Evolutionary conservation across 768 basidiomycete genomes (phyloP), one percentile per base, ranked within the genome.

Genomic region (Coprinopsis strossmayeri): DNA sequence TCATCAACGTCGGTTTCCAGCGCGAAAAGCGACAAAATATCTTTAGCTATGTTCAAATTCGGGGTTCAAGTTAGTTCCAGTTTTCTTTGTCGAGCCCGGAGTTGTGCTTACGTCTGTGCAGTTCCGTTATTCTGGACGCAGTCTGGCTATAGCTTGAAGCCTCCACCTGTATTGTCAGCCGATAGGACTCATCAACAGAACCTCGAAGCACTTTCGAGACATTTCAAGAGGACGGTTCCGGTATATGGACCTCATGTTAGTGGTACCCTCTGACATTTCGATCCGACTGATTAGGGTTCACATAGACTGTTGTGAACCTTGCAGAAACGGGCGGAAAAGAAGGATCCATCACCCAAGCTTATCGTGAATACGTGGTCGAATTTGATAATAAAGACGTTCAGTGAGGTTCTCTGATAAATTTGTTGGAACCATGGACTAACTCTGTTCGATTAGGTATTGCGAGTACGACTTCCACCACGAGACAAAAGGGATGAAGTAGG

Each of bases 61-160:
- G 96, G 57, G 96, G 94, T 17, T 97, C 94, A 24, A 91, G 91
- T 90, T 51, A 51, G 82, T 69, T 15, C 18, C 49, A 47, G 37
- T 28, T 35, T 13, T 67, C 20, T 34, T 49, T 45, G 25, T 35
- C 28, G 18, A n/a, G 40, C 23, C 42, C 45, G 51, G 32, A 46
- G 46, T 21, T 46, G 37, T 41, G 44, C 53, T 54, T 45, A 60
- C 41, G 27, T 37, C n/a, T 20, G 39, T 17, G 20, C 57, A 93
- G 91, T 97, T 50, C 94, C 94, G 1, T 71, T 97, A 23, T 94
- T 83, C 61, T 97, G 94, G 94, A 87, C 82, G 3, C 94, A 97
- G 60, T 78, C 79, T 2, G 87, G 91, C 18, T 85, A 87, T 64
- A 82, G 84, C 27, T 69, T 96, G 50, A 96, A 94, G 61, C 94